phyloP scores from a whole-genome alignment of 108 stramenopile species.

The Skeletonema grethae region DNA sequence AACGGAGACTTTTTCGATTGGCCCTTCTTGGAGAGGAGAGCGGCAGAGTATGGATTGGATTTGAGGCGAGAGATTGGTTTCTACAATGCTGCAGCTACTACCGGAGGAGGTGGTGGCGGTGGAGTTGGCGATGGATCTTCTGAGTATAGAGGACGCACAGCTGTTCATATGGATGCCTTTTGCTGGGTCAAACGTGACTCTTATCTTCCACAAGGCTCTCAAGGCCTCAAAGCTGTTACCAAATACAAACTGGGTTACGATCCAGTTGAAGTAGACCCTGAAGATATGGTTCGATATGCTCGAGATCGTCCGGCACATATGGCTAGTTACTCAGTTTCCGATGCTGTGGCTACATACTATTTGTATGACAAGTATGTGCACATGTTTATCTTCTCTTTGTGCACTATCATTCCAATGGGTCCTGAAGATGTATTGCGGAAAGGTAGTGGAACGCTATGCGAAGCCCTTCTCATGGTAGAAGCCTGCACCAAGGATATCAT shows the following conservation, averaged over 20 bases:
- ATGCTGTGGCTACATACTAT: conserved; percentile 99
- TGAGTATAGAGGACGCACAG: conserved; percentile 80
- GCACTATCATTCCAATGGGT: conserved; percentile 98
- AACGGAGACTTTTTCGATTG: conserved; percentile 99
- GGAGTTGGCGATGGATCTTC: conserved; percentile 23
- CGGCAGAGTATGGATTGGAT: conserved; percentile 87
- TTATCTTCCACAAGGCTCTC: conserved; percentile 97
- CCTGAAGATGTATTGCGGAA: conserved; percentile 98
- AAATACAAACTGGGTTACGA: conserved; percentile 98
- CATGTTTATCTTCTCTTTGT: conserved; percentile 97
- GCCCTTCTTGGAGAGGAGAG: conserved; percentile 93
- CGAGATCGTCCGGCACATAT: conserved; percentile 91
- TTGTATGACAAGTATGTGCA: conserved; percentile 98
- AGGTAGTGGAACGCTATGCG: conserved; percentile 96
- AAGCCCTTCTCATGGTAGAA: conserved; percentile 97
- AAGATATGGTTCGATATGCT: conserved; percentile 98
- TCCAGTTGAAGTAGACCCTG: conserved; percentile 99
- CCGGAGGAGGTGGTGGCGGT: conserved; percentile 35
- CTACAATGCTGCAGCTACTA: conserved; percentile 51
- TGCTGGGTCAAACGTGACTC: conserved; percentile 99
- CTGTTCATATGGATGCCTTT: conserved; percentile 97
- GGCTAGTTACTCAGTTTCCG: conserved; percentile 98
- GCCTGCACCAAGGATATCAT: conserved; percentile 91
- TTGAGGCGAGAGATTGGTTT: conserved; percentile 89
- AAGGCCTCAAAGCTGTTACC: conserved; percentile 98